Percentiles rank a stretch among this genome's conserved stretches.
Evolutionary conservation across 441 rosid species (phyloP).

Genomic region (Macaranga tanarius): DNA sequence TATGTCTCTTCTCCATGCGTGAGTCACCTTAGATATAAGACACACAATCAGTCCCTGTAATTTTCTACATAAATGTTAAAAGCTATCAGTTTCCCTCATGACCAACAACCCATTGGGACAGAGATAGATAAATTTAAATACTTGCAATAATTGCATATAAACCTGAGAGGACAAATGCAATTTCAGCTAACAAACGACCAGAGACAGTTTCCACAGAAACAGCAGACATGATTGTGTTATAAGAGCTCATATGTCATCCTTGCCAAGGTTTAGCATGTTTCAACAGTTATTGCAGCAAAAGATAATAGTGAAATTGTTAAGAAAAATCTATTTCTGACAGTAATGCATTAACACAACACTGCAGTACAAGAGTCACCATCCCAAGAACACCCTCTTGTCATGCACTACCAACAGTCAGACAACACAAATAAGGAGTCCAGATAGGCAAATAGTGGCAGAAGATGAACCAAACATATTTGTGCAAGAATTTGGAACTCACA

Average conservation of each 20-base stretch:
- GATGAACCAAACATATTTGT: no score
- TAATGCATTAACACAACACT: no score
- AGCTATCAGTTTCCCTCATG: not conserved
- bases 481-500: no score
- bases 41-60: not conserved
- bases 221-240: slow-evolving; percentile 79
- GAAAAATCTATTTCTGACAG: no score
- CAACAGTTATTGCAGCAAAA: slow-evolving; percentile 89
- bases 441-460: no score
- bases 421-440: no score
- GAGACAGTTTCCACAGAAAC: slow-evolving; percentile 85
- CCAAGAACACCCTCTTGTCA: slow-evolving; percentile 32
- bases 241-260: slow-evolving; percentile 85
- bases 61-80: not conserved
- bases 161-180: slow-evolving; percentile 68
- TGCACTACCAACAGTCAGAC: slow-evolving; percentile 49
- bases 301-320: no score
- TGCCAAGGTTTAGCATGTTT: slow-evolving; percentile 79
- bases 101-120: not conserved
- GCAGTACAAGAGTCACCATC: no score
- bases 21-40: no score
- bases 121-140: not conserved
- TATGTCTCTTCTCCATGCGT: no score
- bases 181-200: slow-evolving; percentile 64
- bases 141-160: slow-evolving; percentile 72